Percentiles rank a stretch among this genome's conserved stretches.
Conservation (phyloP, 495 filamentous ascomycete species). For the Parachaetomium inaequale region DNA sequence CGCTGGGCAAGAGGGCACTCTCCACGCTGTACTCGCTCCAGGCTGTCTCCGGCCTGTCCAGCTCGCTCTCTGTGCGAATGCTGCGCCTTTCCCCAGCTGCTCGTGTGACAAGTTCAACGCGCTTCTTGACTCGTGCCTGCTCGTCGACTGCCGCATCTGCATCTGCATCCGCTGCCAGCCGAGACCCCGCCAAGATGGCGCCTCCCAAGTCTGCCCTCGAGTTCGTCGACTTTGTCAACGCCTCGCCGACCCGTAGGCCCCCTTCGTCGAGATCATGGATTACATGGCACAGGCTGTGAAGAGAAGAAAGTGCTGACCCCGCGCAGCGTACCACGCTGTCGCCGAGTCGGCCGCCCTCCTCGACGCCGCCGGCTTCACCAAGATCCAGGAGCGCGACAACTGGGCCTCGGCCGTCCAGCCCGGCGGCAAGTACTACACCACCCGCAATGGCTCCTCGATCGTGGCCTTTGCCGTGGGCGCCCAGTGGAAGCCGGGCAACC, state of each 20-base stretch:
- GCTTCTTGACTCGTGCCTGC: background rate
- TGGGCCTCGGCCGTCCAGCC: conserved; percentile 78
- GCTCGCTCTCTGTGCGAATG: background rate
- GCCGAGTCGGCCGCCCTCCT: conserved; percentile 70
- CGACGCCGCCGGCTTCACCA: conserved; percentile 74
- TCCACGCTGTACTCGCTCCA: conserved; percentile 1
- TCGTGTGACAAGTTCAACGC: conserved; percentile 3
- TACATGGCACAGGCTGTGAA: background rate
- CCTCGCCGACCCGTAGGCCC: conserved; percentile 82
- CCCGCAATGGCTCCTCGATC: conserved; percentile 89
- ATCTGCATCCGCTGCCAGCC: conserved; percentile 19
- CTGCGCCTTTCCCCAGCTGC: background rate
- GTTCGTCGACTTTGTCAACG: conserved; percentile 91
- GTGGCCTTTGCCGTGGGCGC: conserved; percentile 91
- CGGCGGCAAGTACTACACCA: conserved; percentile 94
- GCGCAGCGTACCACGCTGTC: conserved; percentile 88
- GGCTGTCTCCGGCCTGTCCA: background rate
- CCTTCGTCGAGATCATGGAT: background rate
- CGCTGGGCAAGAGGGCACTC: background rate
- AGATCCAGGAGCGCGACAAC: conserved; percentile 86
- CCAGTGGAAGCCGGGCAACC: conserved; percentile 90
- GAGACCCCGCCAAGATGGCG: conserved; percentile 47
- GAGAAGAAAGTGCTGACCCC: background rate
- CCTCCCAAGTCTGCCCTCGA: conserved; percentile 66
- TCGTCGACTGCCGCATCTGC: background rate